phyloP scores from a whole-genome alignment of 352 stramenopile species.

The Plasmopara viticola region DNA sequence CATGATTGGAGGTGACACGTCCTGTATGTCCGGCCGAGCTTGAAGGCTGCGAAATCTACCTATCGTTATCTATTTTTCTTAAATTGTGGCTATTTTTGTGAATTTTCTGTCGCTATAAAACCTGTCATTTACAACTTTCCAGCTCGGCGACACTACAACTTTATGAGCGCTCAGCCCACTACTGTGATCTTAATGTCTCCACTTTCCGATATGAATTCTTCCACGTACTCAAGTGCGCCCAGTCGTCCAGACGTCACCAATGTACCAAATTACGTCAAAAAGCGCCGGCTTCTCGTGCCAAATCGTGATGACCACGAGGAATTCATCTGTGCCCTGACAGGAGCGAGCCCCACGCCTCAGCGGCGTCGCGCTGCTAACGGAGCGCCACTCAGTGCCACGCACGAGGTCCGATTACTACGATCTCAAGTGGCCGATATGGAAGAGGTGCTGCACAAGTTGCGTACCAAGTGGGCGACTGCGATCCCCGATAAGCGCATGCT shows the following conservation, averaged over 20 bases:
- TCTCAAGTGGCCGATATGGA: conserved; percentile 33
- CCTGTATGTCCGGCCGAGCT: too few species aligned
- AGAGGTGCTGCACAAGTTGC: conserved; percentile 16
- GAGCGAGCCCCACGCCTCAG: conserved; percentile 6
- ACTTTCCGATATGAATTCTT: conserved; percentile 7
- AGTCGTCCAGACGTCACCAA: conserved; percentile 7
- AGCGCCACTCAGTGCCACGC: conserved; percentile 18
- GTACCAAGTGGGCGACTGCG: conserved; percentile 16
- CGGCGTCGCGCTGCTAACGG: conserved; percentile 19
- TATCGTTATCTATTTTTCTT: too few species aligned
- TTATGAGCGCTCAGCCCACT: conserved; percentile 13
- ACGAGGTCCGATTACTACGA: conserved; percentile 31
- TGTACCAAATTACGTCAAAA: conserved; percentile 11
- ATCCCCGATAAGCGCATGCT: conserved; percentile 17
- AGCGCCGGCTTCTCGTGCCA: conserved; percentile 11
- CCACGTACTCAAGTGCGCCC: conserved; percentile 7
- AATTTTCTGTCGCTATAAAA: neutral
- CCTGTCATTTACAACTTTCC: conserved; percentile 18
- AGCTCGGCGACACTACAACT: neutral
- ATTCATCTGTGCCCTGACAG: conserved; percentile 13
- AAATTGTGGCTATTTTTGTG: too few species aligned
- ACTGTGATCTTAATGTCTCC: conserved; percentile 18
- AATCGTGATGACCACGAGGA: conserved; percentile 7
- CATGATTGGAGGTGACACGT: too few species aligned
- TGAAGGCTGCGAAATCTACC: too few species aligned